phyloP scores from a whole-genome alignment of 2,329 filamentous ascomycete genomes.

The Fusarium palustre region DNA sequence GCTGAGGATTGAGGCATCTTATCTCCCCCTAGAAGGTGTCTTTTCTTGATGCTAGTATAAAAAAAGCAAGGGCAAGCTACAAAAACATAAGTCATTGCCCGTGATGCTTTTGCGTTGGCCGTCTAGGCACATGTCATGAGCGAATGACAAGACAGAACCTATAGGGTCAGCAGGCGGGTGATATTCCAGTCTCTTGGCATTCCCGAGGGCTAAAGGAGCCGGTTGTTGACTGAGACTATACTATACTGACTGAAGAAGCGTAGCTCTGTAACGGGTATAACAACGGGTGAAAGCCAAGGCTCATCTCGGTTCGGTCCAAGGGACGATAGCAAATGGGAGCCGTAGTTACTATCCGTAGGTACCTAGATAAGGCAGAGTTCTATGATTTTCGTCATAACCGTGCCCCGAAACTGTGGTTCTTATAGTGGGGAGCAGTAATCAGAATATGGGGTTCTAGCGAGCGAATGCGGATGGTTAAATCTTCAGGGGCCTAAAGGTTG shows the following conservation, averaged over 20 bases:
- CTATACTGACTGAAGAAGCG: background rate
- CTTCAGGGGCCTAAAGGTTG: background rate
- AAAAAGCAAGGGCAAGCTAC: background rate
- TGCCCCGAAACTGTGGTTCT: slow-evolving; percentile 34
- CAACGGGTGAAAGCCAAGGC: slow-evolving; percentile 18
- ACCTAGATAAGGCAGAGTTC: slow-evolving; percentile 8
- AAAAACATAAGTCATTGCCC: background rate
- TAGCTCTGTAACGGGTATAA: slow-evolving; percentile 12
- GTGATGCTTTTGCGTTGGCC: slow-evolving; percentile 11
- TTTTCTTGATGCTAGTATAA: background rate
- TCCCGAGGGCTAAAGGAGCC: slow-evolving; percentile 47
- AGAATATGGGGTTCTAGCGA: slow-evolving; percentile 9
- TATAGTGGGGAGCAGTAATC: slow-evolving; percentile 33
- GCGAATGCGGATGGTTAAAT: background rate
- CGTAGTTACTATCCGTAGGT: background rate
- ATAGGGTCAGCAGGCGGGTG: slow-evolving; percentile 3
- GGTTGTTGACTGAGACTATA: slow-evolving; percentile 13
- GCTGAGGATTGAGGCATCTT: background rate
- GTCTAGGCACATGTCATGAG: slow-evolving; percentile 17
- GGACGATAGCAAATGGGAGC: slow-evolving; percentile 36
- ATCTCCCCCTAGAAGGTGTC: background rate
- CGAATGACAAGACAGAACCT: slow-evolving; percentile 18
- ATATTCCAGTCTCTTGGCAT: slow-evolving; percentile 25
- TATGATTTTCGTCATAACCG: slow-evolving; percentile 38
- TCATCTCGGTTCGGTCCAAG: slow-evolving; percentile 48